phyloP scores from a whole-genome alignment of 2,329 filamentous ascomycete species.

The Pestalotiopsis sp. region DNA sequence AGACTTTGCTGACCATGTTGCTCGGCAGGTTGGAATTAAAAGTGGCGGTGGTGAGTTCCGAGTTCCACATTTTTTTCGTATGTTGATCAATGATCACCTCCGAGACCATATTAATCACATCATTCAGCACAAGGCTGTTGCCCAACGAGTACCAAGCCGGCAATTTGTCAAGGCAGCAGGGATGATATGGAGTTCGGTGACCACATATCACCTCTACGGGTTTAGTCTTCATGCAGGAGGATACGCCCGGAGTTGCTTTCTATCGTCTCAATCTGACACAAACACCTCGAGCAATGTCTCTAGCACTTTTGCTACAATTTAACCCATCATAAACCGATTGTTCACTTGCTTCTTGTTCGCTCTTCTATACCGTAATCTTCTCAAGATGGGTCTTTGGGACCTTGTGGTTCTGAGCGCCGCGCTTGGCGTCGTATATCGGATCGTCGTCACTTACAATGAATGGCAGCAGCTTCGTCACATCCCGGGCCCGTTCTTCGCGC shows the following conservation, averaged over 20 bases:
- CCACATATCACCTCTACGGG: not conserved
- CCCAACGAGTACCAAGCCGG: not conserved
- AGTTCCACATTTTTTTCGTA: too few relatives aligned
- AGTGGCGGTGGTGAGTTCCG: too few relatives aligned
- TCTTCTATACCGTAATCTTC: not conserved
- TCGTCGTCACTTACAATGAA: not conserved
- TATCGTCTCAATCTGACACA: not conserved
- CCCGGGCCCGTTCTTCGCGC: slow-evolving; percentile 16
- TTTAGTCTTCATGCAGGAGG: not conserved
- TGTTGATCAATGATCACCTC: too few relatives aligned
- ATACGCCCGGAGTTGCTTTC: not conserved
- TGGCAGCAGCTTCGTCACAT: slow-evolving; percentile 9
- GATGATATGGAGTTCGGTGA: not conserved
- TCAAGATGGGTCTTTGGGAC: not conserved
- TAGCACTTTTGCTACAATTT: too few relatives aligned
- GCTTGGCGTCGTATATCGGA: slow-evolving; percentile 1
- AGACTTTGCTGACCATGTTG: too few relatives aligned
- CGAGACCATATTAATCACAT: not conserved
- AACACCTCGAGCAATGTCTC: not conserved
- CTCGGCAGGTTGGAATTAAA: too few relatives aligned
- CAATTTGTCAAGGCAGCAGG: not conserved
- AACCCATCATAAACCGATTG: not conserved
- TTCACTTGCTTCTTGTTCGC: not conserved
- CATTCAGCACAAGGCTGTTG: not conserved
- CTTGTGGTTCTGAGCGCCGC: not conserved